phyloP scores from a whole-genome alignment of 495 filamentous ascomycete genomes.

The Penicillium goetzii region DNA sequence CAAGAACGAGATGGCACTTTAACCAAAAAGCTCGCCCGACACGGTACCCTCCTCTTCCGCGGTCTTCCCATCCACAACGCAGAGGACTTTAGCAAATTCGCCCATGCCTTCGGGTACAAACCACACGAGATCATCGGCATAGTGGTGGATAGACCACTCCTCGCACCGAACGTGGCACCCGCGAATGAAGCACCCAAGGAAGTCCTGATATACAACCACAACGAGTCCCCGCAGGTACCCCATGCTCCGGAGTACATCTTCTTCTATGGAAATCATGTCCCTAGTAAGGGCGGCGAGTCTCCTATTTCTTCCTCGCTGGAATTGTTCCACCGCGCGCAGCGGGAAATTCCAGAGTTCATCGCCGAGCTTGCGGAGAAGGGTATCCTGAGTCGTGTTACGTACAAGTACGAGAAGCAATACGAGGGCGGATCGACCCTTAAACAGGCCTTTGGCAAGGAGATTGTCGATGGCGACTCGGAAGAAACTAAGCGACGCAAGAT shows the following conservation, averaged over 20 bases:
- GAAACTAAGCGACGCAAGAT: conserved; percentile 48
- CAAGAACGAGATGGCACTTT: conserved; percentile 54
- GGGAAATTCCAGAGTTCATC: conserved; percentile 54
- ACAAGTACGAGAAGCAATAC: conserved; percentile 50
- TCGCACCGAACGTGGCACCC: conserved; percentile 57
- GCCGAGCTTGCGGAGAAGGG: conserved; percentile 49
- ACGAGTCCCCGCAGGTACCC: conserved; percentile 57
- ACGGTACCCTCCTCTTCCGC: conserved; percentile 42
- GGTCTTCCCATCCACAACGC: conserved; percentile 38
- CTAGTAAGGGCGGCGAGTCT: conserved; percentile 51
- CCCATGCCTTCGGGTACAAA: conserved; percentile 56
- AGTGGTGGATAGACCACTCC: conserved; percentile 51
- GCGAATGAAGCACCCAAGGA: conserved; percentile 58
- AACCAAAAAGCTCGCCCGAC: conserved; percentile 60
- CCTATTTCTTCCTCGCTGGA: conserved; percentile 56
- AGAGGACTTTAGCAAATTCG: conserved; percentile 54
- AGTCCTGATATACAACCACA: conserved; percentile 56
- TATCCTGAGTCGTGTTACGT: conserved; percentile 48
- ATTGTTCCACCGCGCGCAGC: conserved; percentile 51
- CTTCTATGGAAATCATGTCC: conserved; percentile 48
- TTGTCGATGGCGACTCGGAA: conserved; percentile 49
- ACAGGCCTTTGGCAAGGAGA: conserved; percentile 56
- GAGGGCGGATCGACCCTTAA: conserved; percentile 53
- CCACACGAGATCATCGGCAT: conserved; percentile 62
- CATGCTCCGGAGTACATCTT: conserved; percentile 59